phyloP scores from a whole-genome alignment of 2,329 filamentous ascomycete species.

The Cryphonectria parasitica region DNA sequence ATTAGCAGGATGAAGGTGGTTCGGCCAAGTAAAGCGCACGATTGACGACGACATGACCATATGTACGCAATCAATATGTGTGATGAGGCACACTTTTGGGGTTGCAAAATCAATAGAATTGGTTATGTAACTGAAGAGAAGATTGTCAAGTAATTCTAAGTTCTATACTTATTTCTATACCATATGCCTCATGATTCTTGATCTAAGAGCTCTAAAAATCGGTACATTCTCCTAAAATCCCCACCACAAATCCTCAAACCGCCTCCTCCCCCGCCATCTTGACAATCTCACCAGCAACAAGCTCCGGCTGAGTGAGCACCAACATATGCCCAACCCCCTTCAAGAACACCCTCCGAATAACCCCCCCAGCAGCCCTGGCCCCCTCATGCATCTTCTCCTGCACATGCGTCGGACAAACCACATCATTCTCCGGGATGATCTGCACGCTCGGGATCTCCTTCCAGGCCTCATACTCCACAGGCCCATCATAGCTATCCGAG shows the following conservation, averaged over 20 bases:
- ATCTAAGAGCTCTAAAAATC: too few relatives aligned
- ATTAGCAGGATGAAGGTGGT: too few relatives aligned
- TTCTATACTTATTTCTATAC: too few relatives aligned
- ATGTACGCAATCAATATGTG: too few relatives aligned
- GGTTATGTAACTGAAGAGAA: too few relatives aligned
- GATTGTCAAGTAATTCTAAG: too few relatives aligned
- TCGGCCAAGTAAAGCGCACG: too few relatives aligned
- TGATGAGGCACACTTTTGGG: too few relatives aligned
- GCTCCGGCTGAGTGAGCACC: slow-evolving; percentile 15
- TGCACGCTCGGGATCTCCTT: slow-evolving; percentile 24
- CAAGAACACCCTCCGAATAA: slow-evolving; percentile 17
- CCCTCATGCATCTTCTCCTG: slow-evolving; percentile 28
- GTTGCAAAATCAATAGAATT: too few relatives aligned
- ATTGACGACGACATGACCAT: too few relatives aligned
- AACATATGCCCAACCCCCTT: slow-evolving; percentile 21
- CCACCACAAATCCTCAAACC: not conserved
- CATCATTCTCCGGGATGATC: slow-evolving; percentile 28
- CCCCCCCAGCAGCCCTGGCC: slow-evolving; percentile 27
- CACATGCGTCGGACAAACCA: slow-evolving; percentile 24
- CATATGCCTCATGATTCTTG: too few relatives aligned
- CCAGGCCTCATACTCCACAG: slow-evolving; percentile 30
- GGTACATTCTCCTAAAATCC: not conserved
- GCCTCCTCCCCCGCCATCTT: slow-evolving; percentile 20
- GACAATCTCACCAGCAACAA: slow-evolving; percentile 22
- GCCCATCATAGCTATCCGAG: slow-evolving; percentile 29